Conservation (phyloP, 129 eudicot species). For the Mikania micrantha region DNA sequence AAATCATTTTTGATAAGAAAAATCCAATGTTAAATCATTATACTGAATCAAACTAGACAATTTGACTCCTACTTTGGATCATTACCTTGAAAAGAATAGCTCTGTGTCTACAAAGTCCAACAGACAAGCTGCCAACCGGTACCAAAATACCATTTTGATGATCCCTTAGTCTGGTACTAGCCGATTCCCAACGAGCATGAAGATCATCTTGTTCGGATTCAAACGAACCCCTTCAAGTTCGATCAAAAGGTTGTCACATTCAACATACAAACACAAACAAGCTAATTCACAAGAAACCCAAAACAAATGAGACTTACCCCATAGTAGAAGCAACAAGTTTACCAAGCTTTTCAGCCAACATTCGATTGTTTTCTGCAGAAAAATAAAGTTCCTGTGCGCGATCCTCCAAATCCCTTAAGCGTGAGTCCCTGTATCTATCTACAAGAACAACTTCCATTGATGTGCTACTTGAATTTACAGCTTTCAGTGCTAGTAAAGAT, state of each 20-base stretch:
- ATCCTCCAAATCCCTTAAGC: conserved; percentile 73
- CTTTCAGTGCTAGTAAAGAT: conserved; percentile 52
- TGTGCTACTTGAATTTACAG: conserved; percentile 52
- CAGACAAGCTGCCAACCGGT: conserved; percentile 75
- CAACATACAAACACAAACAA: background rate
- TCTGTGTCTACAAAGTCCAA: conserved; percentile 92
- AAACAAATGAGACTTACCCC: conserved; percentile 49
- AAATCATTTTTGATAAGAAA: background rate
- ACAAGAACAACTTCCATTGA: conserved; percentile 82
- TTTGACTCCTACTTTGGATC: background rate
- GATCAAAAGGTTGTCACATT: conserved; percentile 6
- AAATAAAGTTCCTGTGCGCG: conserved; percentile 75
- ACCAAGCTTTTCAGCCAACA: conserved; percentile 72
- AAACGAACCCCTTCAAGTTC: conserved; percentile 65
- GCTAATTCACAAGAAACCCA: background rate
- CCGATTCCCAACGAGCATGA: conserved; percentile 54
- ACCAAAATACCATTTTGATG: conserved; percentile 61
- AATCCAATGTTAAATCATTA: background rate
- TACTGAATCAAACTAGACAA: background rate
- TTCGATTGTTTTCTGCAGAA: conserved; percentile 50
- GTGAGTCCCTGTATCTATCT: conserved; percentile 68
- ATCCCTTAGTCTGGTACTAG: conserved; percentile 58
- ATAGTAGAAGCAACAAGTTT: conserved; percentile 70
- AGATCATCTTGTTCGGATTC: conserved; percentile 79
- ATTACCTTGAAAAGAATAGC: conserved; percentile 89